Percentiles rank a stretch among this genome's conserved stretches.
phyloP scores from a whole-genome alignment of 176 grass and related monocot genomes.

The Zea mays region Zm-B73-REFERENCE-NAM-5.0 NC_050096.1:89051001-89051500 shows the following conservation, averaged over 20 bases:
- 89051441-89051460: background rate
- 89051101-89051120: slow-evolving; percentile 1
- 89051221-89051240: slow-evolving; percentile 31
- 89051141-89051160: background rate
- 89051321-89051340: slow-evolving; percentile 38
- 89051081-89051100: slow-evolving; percentile 1
- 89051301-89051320: background rate
- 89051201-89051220: slow-evolving; percentile 24
- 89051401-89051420: slow-evolving; percentile 6
- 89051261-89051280: background rate
- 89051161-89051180: slow-evolving; percentile 11
- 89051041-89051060: slow-evolving; percentile 26
- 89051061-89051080: background rate
- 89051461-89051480: too few species aligned
- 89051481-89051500: too few species aligned
- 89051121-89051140: background rate
- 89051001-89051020: background rate
- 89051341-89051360: slow-evolving; percentile 45
- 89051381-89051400: background rate
- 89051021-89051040: background rate
- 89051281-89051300: slow-evolving; percentile 38
- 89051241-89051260: slow-evolving; percentile 23
- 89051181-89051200: background rate
- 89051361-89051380: background rate
- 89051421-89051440: background rate